These are phyloP conservation scores for Viola pubescens DNA, from an alignment of 441 rosid species.

Conservation along the genomic window DNA sequence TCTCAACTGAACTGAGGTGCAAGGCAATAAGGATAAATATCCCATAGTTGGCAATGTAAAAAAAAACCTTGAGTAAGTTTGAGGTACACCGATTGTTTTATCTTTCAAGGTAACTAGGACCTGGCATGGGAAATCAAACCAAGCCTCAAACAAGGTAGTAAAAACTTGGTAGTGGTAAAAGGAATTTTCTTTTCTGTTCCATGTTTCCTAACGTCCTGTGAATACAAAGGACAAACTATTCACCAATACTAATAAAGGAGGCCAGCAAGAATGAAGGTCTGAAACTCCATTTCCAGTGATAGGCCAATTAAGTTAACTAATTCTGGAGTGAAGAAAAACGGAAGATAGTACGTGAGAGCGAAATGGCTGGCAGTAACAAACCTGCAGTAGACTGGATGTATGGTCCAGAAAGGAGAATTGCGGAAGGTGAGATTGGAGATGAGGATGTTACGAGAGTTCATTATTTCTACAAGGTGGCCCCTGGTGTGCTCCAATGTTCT, in stretches of 20 bases:
- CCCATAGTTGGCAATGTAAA: background rate
- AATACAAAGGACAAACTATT: background rate
- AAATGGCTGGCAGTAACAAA: slow-evolving; percentile 15
- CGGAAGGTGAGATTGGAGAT: slow-evolving; percentile 74
- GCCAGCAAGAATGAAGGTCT: background rate
- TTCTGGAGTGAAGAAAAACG: background rate
- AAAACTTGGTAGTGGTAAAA: background rate
- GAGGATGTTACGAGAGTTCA: slow-evolving; percentile 64
- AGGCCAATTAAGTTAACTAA: background rate
- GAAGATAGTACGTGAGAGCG: slow-evolving; percentile 6
- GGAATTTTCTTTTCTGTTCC: background rate
- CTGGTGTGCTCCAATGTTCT: slow-evolving; percentile 72
- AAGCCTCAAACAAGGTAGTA: background rate
- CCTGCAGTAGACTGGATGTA: slow-evolving; percentile 97
- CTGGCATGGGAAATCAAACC: background rate
- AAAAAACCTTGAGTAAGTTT: background rate
- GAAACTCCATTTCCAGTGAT: background rate
- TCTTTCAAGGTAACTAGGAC: background rate
- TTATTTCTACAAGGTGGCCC: slow-evolving; percentile 86
- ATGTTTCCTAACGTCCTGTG: background rate
- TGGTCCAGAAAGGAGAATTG: slow-evolving; percentile 90
- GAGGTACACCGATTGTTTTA: background rate
- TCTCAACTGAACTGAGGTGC: no score
- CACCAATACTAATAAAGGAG: background rate
- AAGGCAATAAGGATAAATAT: background rate